Evolutionary conservation across 2,329 filamentous ascomycete species (phyloP).

Genomic region (Penicillium sp.): DNA sequence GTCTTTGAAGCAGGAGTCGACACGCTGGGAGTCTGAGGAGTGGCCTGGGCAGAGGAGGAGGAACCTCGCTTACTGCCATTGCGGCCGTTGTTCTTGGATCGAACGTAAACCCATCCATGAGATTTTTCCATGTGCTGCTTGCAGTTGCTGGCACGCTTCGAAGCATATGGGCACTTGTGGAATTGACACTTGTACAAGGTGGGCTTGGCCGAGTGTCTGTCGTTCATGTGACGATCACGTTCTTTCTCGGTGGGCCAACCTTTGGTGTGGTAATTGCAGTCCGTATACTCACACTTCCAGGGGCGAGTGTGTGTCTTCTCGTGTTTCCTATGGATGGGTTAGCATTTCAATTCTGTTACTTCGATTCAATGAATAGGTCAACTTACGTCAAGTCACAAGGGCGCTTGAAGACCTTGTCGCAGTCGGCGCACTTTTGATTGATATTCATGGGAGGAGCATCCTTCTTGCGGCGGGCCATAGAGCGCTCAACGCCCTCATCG

Average conservation of each 20-base stretch:
- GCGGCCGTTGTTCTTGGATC: constrained; percentile 88
- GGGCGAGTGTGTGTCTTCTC: constrained; percentile 96
- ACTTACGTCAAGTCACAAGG: constrained; percentile 82
- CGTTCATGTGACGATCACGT: constrained; percentile 90
- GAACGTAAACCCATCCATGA: constrained; percentile 84
- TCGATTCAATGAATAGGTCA: background rate
- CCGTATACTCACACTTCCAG: constrained; percentile 80
- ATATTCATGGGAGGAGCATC: constrained; percentile 82
- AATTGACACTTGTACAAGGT: constrained; percentile 80
- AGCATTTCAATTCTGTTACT: background rate
- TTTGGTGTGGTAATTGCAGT: constrained; percentile 84
- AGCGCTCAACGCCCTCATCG: constrained; percentile 79
- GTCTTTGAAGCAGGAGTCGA: constrained; percentile 61
- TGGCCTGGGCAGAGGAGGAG: constrained; percentile 51
- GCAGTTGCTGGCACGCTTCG: constrained; percentile 93
- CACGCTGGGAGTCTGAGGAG: constrained; percentile 59
- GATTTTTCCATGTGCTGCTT: constrained; percentile 99
- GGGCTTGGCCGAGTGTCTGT: constrained; percentile 83
- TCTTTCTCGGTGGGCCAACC: constrained; percentile 99
- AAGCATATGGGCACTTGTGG: constrained; percentile 84
- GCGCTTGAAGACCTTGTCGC: constrained; percentile 90
- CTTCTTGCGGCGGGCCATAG: constrained; percentile 95
- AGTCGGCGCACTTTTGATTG: constrained; percentile 76
- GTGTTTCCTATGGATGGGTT: constrained; percentile 62
- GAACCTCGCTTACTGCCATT: constrained; percentile 44